Conservation (phyloP, 2,329 filamentous ascomycete species). For the Exophiala sp. region DNA sequence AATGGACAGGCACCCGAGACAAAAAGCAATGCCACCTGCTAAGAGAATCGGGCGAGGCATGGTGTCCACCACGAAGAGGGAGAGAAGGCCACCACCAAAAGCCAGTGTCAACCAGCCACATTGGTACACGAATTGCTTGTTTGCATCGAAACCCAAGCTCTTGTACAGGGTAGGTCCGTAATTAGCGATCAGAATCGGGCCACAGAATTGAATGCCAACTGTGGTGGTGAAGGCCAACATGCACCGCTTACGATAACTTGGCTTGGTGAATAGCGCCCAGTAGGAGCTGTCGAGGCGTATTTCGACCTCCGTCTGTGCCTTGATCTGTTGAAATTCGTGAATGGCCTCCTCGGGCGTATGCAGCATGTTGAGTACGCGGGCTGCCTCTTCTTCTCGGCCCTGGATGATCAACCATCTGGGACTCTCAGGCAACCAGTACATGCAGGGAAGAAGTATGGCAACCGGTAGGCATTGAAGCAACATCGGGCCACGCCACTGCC, state of each 20-base stretch:
- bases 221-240: conserved; percentile 13
- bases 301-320: conserved; percentile 3
- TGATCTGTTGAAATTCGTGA: conserved; percentile 10
- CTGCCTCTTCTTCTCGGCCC: conserved; percentile 51
- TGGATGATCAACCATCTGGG: conserved; percentile 58
- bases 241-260: conserved; percentile 19
- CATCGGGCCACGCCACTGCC: conserved; percentile 13
- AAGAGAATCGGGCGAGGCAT: conserved; percentile 15
- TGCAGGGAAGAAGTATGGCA: conserved; percentile 20
- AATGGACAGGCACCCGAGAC: conserved; percentile 10
- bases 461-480: conserved; percentile 14
- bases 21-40: conserved; percentile 13
- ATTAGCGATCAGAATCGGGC: conserved; percentile 46
- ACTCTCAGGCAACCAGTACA: conserved; percentile 54
- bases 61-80: conserved; percentile 22
- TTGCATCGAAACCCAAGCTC: conserved; percentile 43
- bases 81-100: conserved; percentile 9
- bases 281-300: conserved; percentile 13
- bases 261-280: conserved; percentile 18
- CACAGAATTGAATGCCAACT: conserved; percentile 33
- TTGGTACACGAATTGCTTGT: conserved; percentile 21
- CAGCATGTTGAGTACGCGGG: conserved; percentile 31
- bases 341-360: conserved; percentile 8
- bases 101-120: conserved; percentile 18
- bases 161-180: conserved; percentile 46